Base-by-base conservation (phyloP, 257 asterid genomes). In the Salvia miltiorrhiza region DNA sequence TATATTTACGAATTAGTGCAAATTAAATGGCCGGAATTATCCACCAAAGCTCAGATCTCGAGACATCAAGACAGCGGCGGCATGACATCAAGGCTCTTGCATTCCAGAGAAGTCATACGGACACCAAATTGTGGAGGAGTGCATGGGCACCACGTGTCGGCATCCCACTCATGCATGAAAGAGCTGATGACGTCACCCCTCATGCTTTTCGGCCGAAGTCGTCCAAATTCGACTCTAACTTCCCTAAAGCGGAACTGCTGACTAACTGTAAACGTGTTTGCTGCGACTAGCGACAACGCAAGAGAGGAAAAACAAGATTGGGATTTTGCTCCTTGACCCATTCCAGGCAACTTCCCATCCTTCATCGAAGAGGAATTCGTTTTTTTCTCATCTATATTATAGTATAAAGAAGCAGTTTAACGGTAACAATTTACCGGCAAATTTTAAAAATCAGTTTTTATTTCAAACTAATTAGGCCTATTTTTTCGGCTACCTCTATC, bases 111-210 rank as follows among this genome's bases (percentile, higher is more conserved):
- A 5, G 40, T 32, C 63, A 12, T 32, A 10, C n/a, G 14, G 19
- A 30, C 52, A 55, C 44, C 47, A 19, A 4, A 0, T 3, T 12
- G 1, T 26, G 26, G 28, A 50, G 68, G 48, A 17, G 9, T 73
- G 79, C 84, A 59, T 76, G 81, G 7, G 10, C 3, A 72, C 63
- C 79, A 76, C 79, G 79, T 76, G 79, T 73, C 75, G 9, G 24
- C 0, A 9, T 10, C 30, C 3, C 57, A 75, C 30, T 17, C 53
- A 64, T 41, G 59, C 50, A 56, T 21, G 69, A 6, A 5, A 2
- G 10, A 47, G 28, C 7, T 63, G 78, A 2, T 75, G 62, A 41
- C 21, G 68, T 54, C 76, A 55, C 0, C 3, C 12, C 16, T 65
- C 24, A n/a, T 35, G 13, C 14, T 17, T 50, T 40, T 20, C 9